Evolutionary conservation across 768 basidiomycete genomes (phyloP), one percentile per base, ranked within the genome.

Genomic region (Tylopilus subfusipes): DNA sequence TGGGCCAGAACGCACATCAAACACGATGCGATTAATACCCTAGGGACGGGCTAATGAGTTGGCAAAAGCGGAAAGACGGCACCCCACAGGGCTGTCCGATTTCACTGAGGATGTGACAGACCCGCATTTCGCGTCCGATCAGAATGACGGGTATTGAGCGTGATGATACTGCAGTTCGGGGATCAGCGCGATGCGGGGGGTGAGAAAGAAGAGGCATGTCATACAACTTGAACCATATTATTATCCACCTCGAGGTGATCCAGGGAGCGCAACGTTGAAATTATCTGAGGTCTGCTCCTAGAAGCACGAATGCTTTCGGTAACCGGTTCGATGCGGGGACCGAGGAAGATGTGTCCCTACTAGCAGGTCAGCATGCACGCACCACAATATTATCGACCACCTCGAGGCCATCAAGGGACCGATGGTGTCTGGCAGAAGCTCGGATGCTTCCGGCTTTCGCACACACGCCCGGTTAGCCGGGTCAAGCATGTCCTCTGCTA

Each of bases 11-110:
- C 18, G 33, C 52, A 24, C 29, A 24, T 38, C 30, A 30, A 38
- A 64, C 63, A 63, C 56, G 62, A 58, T 67, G 58, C 52, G 44
- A 57, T 53, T 21, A 11, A 19, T 19, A 44, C 48, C 39, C 22
- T 40, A 34, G 49, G 10, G 25, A 6, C 3, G 31, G 39, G 24
- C 43, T 31, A 42, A 52, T 9, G 50, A 27, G 14, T 29, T 29
- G 53, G 52, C 50, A 42, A 57, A 66, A 47, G 16, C 8, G 55
- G 57, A 52, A 57, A 44, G 48, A 47, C 48, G 19, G 48, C 9
- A 40, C 7, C 21, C 10, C 38, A 14, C 38, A 48, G 38, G 50
- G 43, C 1, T 14, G 24, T 33, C 14, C 40, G n/a, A 46, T 39
- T 7, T 48, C 19, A 22, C 38, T 31, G 25, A 33, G 44, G 34